Evolutionary conservation across 257 asterid genomes (phyloP).

Genomic region (Primulina tabacum): DNA sequence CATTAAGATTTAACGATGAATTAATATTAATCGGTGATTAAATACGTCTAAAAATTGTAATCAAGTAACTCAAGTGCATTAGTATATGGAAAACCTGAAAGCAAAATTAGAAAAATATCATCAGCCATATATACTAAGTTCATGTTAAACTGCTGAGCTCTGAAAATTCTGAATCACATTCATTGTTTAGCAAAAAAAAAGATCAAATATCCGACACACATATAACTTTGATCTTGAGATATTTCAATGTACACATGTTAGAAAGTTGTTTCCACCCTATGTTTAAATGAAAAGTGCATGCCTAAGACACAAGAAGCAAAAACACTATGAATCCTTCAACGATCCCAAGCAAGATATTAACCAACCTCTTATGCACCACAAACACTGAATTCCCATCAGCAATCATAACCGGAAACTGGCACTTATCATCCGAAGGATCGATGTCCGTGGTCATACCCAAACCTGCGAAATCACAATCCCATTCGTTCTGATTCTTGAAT

Average conservation of each 20-base stretch:
- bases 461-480: constrained; percentile 89
- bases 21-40: no score
- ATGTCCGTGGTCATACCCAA: constrained; percentile 55
- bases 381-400: constrained; percentile 51
- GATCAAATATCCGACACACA: not conserved
- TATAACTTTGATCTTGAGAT: not conserved
- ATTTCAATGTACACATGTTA: not conserved
- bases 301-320: constrained; percentile 62
- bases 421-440: constrained; percentile 71
- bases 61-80: no score
- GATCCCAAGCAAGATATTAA: constrained; percentile 55
- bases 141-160: no score
- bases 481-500: constrained; percentile 60
- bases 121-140: no score
- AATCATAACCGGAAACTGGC: constrained; percentile 75
- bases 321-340: constrained; percentile 71
- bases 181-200: not conserved
- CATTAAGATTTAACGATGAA: no score
- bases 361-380: constrained; percentile 55
- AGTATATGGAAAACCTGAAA: no score
- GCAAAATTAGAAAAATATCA: no score
- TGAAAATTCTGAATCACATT: no score
- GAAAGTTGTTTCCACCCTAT: not conserved
- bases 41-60: no score
- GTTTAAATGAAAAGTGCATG: not conserved